phyloP scores from a whole-genome alignment of 2,329 filamentous ascomycete genomes.

The Aspergillus ochraceoroseus region DNA sequence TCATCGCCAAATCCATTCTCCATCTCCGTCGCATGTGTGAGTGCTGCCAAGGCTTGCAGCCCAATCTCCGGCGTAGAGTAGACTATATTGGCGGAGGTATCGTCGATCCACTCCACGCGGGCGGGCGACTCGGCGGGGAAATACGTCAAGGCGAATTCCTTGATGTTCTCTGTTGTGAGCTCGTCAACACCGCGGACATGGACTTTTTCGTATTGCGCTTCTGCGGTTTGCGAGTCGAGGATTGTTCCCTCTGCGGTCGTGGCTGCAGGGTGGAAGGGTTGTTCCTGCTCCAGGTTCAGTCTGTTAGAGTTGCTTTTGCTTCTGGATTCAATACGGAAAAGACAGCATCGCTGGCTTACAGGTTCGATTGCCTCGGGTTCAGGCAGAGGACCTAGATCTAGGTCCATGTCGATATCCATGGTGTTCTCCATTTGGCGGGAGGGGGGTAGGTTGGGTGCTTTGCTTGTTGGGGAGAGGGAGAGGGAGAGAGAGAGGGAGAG shows the following conservation, averaged over 20 bases:
- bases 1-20: too few species aligned
- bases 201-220: slow-evolving; percentile 57
- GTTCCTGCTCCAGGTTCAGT: too few species aligned
- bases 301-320: too few species aligned
- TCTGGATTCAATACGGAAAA: too few species aligned
- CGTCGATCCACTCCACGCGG: slow-evolving; percentile 89
- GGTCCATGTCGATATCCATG: slow-evolving; percentile 72
- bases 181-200: slow-evolving; percentile 79
- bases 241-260: slow-evolving; percentile 20
- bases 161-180: slow-evolving; percentile 74
- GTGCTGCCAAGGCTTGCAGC: slow-evolving; percentile 49
- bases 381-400: slow-evolving; percentile 52
- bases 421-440: slow-evolving; percentile 27
- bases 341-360: too few species aligned
- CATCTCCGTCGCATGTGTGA: slow-evolving; percentile 41
- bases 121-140: slow-evolving; percentile 54
- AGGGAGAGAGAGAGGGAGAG: background rate
- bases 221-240: slow-evolving; percentile 30
- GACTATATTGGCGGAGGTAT: slow-evolving; percentile 80
- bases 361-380: slow-evolving; percentile 35
- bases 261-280: too few species aligned
- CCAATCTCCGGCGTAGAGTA: slow-evolving; percentile 59
- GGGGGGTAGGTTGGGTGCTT: background rate
- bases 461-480: background rate
- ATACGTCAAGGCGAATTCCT: slow-evolving; percentile 66